Evolutionary conservation across 345 rosid genomes (phyloP), one percentile per base, ranked within the genome.

Genomic region (Pugionium cornutum): DNA sequence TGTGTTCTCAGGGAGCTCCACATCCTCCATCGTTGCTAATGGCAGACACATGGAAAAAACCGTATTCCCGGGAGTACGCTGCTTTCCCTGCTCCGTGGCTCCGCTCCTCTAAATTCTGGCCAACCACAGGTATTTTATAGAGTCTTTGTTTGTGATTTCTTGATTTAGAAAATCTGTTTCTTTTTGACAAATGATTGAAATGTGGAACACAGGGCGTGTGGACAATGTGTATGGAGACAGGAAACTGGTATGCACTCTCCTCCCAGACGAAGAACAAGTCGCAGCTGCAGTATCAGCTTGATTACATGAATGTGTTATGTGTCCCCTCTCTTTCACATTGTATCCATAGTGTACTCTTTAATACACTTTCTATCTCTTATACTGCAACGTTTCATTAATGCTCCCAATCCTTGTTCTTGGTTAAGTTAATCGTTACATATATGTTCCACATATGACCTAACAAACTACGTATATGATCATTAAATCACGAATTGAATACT

Each of bases 51-150:
- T 95, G 99, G 99, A 77, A 84, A 4, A 91, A 91, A 53, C 95
- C 99, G 4, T 95, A 95, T 75, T 78, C 96, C 10, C 76, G 97
- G 53, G 95, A 91, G 64, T 91, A 87, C 63, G 99, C 99, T 10
- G 97, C 95, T 59, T 91, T 85, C 87, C 96, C 97, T 5, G 97
- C 96, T 69, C 71, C 99, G 29, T 95, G 99, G 99, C 97, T 95
- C 72, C 89, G 87, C 1, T 50, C 64, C 34, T 77, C 95, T 3
- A 95, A 95, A 76, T 91, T 95, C 88, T 95, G 99, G 99, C 99
- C 99, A 29, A 68, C 75, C 58, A 91, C 99, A 55, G 87, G 97
- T 88, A 66, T 40, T 25, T 54, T 35, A 10, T 54, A 34, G 64
- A 27, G 5, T 55, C 25, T 18, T 3, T 40, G 1, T 40, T 41